A percentile compares a stretch with the other conserved stretches of the same genome.
Conservation (phyloP, 2,329 filamentous ascomycete genomes). For the Lojkania enalia region DNA sequence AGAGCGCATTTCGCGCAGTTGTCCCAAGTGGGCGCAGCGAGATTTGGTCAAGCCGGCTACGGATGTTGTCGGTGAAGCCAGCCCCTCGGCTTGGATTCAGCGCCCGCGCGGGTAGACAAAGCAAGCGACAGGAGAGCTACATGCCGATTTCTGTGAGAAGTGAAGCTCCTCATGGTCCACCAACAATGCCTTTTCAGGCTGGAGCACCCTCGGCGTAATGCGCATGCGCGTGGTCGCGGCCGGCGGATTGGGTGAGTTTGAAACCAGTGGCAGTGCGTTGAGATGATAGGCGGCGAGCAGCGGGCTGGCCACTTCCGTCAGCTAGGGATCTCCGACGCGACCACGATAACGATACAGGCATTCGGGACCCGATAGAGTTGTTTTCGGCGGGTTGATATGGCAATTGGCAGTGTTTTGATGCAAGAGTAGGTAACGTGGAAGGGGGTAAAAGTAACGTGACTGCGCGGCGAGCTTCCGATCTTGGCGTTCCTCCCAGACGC, state of each 20-base stretch:
- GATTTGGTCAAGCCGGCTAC: constrained; percentile 24
- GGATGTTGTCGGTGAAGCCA: constrained; percentile 36
- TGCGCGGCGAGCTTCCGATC: neutral
- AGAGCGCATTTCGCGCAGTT: constrained; percentile 7
- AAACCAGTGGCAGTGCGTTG: constrained; percentile 16
- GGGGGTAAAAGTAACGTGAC: neutral
- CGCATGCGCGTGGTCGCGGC: constrained; percentile 2
- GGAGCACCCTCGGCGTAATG: neutral
- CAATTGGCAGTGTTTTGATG: constrained; percentile 4
- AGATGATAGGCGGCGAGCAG: constrained; percentile 18
- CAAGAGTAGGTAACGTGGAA: neutral
- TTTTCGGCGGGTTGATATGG: constrained; percentile 4
- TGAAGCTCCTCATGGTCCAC: neutral
- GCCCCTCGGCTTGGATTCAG: constrained; percentile 13
- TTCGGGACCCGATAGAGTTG: neutral
- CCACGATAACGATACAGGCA: constrained; percentile 2
- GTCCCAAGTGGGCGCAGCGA: constrained; percentile 13
- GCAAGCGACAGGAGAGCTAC: constrained; percentile 21
- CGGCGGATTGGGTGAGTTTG: constrained; percentile 17
- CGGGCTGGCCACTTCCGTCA: constrained; percentile 13
- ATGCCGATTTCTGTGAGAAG: constrained; percentile 2
- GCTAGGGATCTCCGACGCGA: constrained; percentile 5
- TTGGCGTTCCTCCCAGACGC: neutral
- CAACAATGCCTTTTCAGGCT: neutral
- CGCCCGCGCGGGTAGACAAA: constrained; percentile 27